Conservation (phyloP, 768 basidiomycete species). For the Cystofilobasidium ferigula region DNA sequence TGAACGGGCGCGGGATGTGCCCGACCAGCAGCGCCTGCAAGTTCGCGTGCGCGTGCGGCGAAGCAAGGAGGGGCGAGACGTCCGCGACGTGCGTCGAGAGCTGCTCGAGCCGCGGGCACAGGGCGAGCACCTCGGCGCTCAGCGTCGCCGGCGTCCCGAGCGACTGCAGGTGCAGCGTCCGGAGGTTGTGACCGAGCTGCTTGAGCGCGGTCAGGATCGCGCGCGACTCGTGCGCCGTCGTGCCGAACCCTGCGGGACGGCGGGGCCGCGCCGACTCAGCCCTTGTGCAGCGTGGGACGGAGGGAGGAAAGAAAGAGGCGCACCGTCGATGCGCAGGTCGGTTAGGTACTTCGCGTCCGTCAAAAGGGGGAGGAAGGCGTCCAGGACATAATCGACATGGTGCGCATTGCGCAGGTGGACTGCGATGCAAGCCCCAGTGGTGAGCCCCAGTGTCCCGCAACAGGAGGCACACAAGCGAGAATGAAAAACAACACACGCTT, state of each 20-base stretch:
- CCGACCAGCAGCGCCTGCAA: neutral
- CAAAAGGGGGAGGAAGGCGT: neutral
- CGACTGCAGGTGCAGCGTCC: conserved; percentile 2
- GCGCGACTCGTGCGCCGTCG: neutral
- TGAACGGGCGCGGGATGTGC: conserved; percentile 1
- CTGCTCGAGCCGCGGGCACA: neutral
- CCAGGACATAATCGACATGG: neutral
- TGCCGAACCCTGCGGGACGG: neutral
- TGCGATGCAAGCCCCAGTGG: neutral
- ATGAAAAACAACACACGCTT: neutral
- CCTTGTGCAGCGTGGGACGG: neutral
- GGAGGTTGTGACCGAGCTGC: neutral
- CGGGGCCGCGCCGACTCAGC: neutral
- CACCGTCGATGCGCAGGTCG: conserved; percentile 5
- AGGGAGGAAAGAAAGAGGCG: neutral
- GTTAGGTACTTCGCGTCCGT: neutral
- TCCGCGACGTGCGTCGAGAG: neutral
- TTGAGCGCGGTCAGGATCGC: neutral
- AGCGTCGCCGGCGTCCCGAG: neutral
- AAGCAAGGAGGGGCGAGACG: neutral
- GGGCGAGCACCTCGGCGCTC: neutral
- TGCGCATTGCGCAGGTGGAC: conserved; percentile 1
- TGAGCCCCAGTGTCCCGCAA: neutral
- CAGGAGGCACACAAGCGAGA: neutral
- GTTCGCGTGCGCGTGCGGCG: neutral